Base-by-base conservation (phyloP, 225 moss, liverwort and hornwort species). In the Pseudisothecium myosuroides region DNA sequence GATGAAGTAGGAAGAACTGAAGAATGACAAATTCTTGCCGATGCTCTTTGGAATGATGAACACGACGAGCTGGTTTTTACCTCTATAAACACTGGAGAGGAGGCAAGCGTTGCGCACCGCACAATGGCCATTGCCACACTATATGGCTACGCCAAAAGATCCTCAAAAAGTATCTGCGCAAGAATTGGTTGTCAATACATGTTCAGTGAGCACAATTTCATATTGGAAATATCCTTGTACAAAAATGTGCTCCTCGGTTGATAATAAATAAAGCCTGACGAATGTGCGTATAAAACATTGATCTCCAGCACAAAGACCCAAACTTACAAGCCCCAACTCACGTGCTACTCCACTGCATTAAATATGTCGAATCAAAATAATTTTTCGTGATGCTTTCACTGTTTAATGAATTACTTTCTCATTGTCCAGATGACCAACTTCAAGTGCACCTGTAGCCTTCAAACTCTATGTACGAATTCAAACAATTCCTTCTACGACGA, bases 51-150 rank as follows among this genome's bases (percentile, higher is more conserved):
- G 13, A 76, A 88, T 29, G 88, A 86, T 74, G 83, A 55, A 85
- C 39, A 87, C 54, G 85, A 56, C 83, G 88, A 85, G 80, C 82
- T 75, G 52, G 34, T 34, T 67, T 73, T 60, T 76, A 69, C 52
- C 79, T 91, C 87, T 62, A 86, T 43, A 62, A 90, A 64, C 80
- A 89, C 73, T 87, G 87, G 62, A 67, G 87, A 74, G 59, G 83
- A 63, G 62, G 75, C 82, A 90, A 94, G 69, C 66, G 87, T 84
- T 58, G 83, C 15, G 64, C 89, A 88, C 50, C 85, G 87, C 72
- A 88, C 18, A 55, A 83, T 82, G 67, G 90, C 92, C 94, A 94
- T 94, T 71, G 67, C 76, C 67, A 85, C 86, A 88, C 47, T 79
- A 52, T 62, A 69, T 60, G 68, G 60, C 73, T 83, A 73, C 43